Percentiles rank a stretch among this genome's conserved stretches.
These are phyloP conservation scores for Papiliotrema laurentii DNA, from an alignment of 1,284 basidiomycete genomes.

Conservation along the genomic window DNA sequence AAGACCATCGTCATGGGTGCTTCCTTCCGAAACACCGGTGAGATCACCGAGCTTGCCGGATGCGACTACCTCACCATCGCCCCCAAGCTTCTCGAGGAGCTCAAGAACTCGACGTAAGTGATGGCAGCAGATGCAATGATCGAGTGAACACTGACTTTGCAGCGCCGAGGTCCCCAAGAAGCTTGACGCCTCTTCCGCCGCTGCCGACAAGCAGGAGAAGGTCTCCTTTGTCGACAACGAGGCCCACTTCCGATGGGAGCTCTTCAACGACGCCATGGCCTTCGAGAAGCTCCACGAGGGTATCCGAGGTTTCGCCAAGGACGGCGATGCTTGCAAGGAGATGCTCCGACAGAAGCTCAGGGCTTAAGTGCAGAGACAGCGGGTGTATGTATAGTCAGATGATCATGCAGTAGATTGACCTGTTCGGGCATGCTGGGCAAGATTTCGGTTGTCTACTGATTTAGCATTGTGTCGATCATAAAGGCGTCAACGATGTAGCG, in stretches of 20 bases:
- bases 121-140: not conserved
- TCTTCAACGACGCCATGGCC: slow-evolving; percentile 89
- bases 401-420: too few relatives aligned
- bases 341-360: slow-evolving; percentile 73
- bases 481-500: too few relatives aligned
- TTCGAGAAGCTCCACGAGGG: slow-evolving; percentile 95
- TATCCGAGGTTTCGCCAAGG: slow-evolving; percentile 94
- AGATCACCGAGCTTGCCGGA: slow-evolving; percentile 92
- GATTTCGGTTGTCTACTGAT: too few relatives aligned
- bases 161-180: slow-evolving; percentile 74
- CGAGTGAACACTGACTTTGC: slow-evolving; percentile 21
- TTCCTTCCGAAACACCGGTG: slow-evolving; percentile 92
- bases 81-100: slow-evolving; percentile 84
- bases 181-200: slow-evolving; percentile 62
- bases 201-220: slow-evolving; percentile 66
- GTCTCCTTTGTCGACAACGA: slow-evolving; percentile 88
- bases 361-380: slow-evolving; percentile 24
- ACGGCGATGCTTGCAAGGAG: slow-evolving; percentile 82
- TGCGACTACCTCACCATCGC: slow-evolving; percentile 96
- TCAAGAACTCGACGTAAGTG: slow-evolving; percentile 65
- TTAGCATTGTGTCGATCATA: too few relatives aligned
- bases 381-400: too few relatives aligned
- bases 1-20: slow-evolving; percentile 99
- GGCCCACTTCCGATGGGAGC: slow-evolving; percentile 88
- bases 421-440: too few relatives aligned